Conservation (phyloP, 2,329 filamentous ascomycete species). For the Epichloe amarillans region DNA sequence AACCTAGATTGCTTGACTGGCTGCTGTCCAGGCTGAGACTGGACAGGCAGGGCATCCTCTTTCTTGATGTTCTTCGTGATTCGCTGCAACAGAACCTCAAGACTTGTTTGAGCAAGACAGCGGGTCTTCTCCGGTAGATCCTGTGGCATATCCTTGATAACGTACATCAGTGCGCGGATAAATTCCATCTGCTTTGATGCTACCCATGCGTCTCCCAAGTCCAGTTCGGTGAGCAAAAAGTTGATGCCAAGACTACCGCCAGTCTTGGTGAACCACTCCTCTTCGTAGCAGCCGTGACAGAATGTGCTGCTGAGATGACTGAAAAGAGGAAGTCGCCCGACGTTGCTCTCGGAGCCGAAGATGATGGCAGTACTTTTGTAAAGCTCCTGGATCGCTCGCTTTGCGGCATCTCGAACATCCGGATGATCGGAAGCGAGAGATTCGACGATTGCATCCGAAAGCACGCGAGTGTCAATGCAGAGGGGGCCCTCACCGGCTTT, state of each 20-base stretch:
- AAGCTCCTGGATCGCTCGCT: slow-evolving; percentile 64
- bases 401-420: slow-evolving; percentile 69
- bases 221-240: slow-evolving; percentile 76
- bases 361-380: slow-evolving; percentile 65
- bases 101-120: slow-evolving; percentile 65
- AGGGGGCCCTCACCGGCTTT: slow-evolving; percentile 76
- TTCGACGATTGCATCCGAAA: slow-evolving; percentile 83
- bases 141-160: slow-evolving; percentile 95
- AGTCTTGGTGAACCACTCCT: slow-evolving; percentile 98
- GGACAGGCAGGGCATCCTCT: slow-evolving; percentile 44
- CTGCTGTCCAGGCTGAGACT: slow-evolving; percentile 28
- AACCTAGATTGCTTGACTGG: slow-evolving; percentile 45
- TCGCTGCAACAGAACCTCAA: slow-evolving; percentile 64
- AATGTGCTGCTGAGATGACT: slow-evolving; percentile 69
- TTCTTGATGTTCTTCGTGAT: slow-evolving; percentile 71
- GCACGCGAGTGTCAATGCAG: slow-evolving; percentile 70
- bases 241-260: slow-evolving; percentile 85
- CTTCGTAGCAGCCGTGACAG: slow-evolving; percentile 89
- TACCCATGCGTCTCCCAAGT: slow-evolving; percentile 76
- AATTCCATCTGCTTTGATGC: slow-evolving; percentile 74
- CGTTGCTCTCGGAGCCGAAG: slow-evolving; percentile 59
- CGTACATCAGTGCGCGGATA: slow-evolving; percentile 82
- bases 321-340: slow-evolving; percentile 74
- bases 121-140: slow-evolving; percentile 87
- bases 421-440: slow-evolving; percentile 75